Percentiles rank a stretch among this genome's conserved stretches.
Conservation (phyloP, 768 basidiomycete genomes). For the Amanita fuliginea region DNA sequence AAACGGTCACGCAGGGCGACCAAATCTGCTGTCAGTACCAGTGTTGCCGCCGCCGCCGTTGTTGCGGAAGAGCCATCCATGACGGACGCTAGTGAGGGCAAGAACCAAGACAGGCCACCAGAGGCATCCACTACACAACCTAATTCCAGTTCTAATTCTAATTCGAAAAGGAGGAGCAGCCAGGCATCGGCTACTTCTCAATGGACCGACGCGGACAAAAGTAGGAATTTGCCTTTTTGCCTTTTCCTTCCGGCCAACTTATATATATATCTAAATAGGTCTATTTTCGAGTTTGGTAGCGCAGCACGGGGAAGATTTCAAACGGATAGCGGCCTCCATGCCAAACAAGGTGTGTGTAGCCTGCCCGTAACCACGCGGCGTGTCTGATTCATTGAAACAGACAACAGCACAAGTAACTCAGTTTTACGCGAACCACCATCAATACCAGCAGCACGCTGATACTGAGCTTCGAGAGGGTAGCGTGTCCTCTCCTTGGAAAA, state of each 20-base stretch:
- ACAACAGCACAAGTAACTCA: constrained; percentile 45
- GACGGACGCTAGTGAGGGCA: constrained; percentile 6
- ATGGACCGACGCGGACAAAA: constrained; percentile 64
- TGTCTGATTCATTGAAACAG: constrained; percentile 17
- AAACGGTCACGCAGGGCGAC: constrained; percentile 28
- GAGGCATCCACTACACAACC: too few species aligned
- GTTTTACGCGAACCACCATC: constrained; percentile 35
- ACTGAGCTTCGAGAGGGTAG: constrained; percentile 22
- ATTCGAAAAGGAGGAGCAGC: constrained; percentile 12
- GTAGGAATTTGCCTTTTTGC: constrained; percentile 20
- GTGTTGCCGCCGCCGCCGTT: constrained; percentile 9
- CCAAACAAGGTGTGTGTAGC: constrained; percentile 41
- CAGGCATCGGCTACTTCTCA: constrained; percentile 20
- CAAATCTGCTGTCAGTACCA: constrained; percentile 26
- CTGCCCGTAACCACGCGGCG: background rate
- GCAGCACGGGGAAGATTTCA: constrained; percentile 57
- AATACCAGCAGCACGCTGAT: constrained; percentile 9
- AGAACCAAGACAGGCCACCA: background rate
- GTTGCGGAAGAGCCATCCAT: constrained; percentile 23
- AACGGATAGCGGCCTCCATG: constrained; percentile 58
- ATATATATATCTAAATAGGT: constrained; percentile 16
- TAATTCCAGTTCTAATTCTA: background rate
- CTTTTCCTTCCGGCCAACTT: background rate
- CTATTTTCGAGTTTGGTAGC: constrained; percentile 44
- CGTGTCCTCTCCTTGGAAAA: constrained; percentile 17